phyloP scores from a whole-genome alignment of 139 green algal genomes.

The Desmodesmus armatus region DNA sequence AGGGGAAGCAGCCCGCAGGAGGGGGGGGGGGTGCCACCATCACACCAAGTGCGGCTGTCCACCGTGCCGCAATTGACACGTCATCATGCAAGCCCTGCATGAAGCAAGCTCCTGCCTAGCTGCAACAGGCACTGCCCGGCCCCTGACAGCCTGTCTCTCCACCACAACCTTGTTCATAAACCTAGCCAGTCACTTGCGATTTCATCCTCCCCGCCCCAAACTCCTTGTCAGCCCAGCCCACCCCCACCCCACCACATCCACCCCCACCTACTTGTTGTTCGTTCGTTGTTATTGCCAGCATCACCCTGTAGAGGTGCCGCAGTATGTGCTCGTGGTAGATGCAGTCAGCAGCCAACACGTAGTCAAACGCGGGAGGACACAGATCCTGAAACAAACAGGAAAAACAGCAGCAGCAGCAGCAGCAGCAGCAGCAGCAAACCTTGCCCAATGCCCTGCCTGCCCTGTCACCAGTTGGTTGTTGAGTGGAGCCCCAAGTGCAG shows the following conservation, averaged over 20 bases:
- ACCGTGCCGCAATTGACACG: too few species aligned
- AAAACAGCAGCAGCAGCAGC: too few species aligned
- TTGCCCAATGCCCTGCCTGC: conserved; percentile 30
- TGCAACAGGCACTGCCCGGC: too few species aligned
- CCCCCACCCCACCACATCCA: not conserved
- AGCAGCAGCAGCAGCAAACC: not conserved
- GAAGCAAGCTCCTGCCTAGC: too few species aligned
- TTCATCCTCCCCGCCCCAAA: not conserved
- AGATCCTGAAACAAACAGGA: too few species aligned
- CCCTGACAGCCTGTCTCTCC: too few species aligned
- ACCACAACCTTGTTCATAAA: too few species aligned
- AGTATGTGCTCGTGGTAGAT: conserved; percentile 89
- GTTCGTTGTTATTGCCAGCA: conserved; percentile 67
- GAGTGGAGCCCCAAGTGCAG: not conserved
- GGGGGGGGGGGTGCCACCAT: not conserved
- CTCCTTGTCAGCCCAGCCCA: not conserved
- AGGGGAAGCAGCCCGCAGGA: not conserved
- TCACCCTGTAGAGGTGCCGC: conserved; percentile 65
- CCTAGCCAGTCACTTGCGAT: too few species aligned
- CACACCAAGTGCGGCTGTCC: too few species aligned
- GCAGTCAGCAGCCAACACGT: conserved; percentile 82
- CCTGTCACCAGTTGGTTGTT: not conserved
- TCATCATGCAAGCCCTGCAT: too few species aligned
- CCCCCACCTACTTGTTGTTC: conserved; percentile 53
- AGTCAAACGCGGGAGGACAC: conserved; percentile 74